Percentiles rank a stretch among this genome's conserved stretches.
Conservation (phyloP, 208 protist species). For the Leishmania mexicana region DNA sequence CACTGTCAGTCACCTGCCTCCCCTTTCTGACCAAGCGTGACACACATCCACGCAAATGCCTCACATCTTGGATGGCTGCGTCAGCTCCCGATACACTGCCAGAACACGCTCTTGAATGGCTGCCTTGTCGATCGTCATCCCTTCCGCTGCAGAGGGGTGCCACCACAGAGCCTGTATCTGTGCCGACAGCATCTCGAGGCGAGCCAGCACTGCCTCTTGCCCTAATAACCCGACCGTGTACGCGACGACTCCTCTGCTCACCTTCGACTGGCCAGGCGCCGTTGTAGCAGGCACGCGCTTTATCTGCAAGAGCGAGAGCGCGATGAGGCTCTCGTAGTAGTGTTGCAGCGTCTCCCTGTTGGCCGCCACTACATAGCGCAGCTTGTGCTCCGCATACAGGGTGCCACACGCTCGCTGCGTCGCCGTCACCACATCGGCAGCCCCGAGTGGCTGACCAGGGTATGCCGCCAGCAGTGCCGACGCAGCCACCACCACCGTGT, state of each 20-base stretch:
- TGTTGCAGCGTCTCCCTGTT: slow-evolving; percentile 58
- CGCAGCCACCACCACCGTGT: slow-evolving; percentile 30
- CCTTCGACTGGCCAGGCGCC: not conserved
- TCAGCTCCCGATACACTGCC: slow-evolving; percentile 24
- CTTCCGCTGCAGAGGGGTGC: slow-evolving; percentile 18
- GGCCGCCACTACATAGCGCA: slow-evolving; percentile 42
- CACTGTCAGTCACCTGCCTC: not conserved
- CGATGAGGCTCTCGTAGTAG: slow-evolving; percentile 36
- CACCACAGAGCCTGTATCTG: slow-evolving; percentile 36
- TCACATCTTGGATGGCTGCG: slow-evolving; percentile 31
- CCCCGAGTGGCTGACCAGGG: slow-evolving; percentile 18
- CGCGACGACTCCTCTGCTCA: slow-evolving; percentile 7
- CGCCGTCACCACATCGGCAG: slow-evolving; percentile 24
- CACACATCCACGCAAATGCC: not conserved
- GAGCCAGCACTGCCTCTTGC: slow-evolving; percentile 20
- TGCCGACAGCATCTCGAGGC: slow-evolving; percentile 23
- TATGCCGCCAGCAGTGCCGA: slow-evolving; percentile 30
- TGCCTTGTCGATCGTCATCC: slow-evolving; percentile 6
- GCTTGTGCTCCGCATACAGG: slow-evolving; percentile 26
- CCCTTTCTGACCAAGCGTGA: not conserved
- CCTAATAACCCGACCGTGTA: slow-evolving; percentile 20
- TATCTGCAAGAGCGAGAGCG: slow-evolving; percentile 26
- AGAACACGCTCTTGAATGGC: slow-evolving; percentile 26
- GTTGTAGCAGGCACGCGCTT: slow-evolving; percentile 1
- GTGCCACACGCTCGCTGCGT: slow-evolving; percentile 20